A percentile compares a stretch with the other conserved stretches of the same genome.
Conservation (phyloP, 345 rosid genomes). For the Hirschfeldia incana region DNA sequence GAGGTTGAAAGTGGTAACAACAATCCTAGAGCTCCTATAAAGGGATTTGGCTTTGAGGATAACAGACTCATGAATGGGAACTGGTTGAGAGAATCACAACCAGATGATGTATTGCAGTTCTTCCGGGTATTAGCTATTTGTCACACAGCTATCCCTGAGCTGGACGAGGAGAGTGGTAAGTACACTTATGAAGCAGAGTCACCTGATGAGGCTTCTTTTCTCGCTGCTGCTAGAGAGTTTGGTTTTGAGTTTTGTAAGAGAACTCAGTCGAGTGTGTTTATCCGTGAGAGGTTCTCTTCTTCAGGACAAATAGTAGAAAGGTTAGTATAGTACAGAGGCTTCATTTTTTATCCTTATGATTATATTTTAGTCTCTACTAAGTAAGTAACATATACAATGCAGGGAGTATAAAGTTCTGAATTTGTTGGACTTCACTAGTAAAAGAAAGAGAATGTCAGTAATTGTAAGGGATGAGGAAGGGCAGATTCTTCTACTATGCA, state of each 20-base stretch:
- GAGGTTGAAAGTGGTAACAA: slow-evolving; percentile 62
- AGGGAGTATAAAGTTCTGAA: slow-evolving; percentile 53
- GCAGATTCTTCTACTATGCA: slow-evolving; percentile 66
- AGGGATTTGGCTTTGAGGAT: slow-evolving; percentile 76
- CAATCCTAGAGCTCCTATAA: slow-evolving; percentile 51
- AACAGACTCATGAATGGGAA: slow-evolving; percentile 54
- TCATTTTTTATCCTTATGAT: neutral
- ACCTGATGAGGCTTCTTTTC: slow-evolving; percentile 78
- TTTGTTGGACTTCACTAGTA: slow-evolving; percentile 69
- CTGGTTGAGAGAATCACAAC: slow-evolving; percentile 52
- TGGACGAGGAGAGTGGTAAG: slow-evolving; percentile 50
- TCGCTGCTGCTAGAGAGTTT: slow-evolving; percentile 72
- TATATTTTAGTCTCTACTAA: neutral
- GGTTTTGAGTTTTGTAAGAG: slow-evolving; percentile 66
- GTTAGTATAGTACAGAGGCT: slow-evolving; percentile 30
- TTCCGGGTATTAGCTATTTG: slow-evolving; percentile 70
- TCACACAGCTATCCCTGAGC: slow-evolving; percentile 68
- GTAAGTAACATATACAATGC: neutral
- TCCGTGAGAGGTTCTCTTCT: slow-evolving; percentile 50
- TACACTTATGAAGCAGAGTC: slow-evolving; percentile 83
- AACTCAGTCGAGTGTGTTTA: slow-evolving; percentile 61
- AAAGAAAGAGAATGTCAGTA: slow-evolving; percentile 84
- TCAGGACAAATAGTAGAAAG: slow-evolving; percentile 52
- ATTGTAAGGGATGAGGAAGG: slow-evolving; percentile 65
- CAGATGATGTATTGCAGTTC: slow-evolving; percentile 56